Base-by-base conservation (phyloP, 805 yeast genomes). In the Barnettozyma wickerhamii region DNA sequence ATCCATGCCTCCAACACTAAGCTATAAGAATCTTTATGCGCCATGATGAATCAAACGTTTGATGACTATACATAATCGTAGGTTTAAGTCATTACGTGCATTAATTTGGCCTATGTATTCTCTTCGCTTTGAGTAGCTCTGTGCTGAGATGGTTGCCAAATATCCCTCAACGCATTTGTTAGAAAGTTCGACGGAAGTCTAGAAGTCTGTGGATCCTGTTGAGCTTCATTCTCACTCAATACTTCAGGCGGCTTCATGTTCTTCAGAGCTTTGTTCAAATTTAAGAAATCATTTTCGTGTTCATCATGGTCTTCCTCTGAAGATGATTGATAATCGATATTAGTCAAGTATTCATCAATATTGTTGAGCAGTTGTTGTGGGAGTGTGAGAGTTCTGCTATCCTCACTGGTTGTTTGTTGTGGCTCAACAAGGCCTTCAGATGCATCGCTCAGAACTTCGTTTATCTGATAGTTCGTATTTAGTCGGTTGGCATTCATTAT, bases 291-390 rank as follows among this genome's bases (percentile, higher is more conserved):
- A 19, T 43, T 37, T 5, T 48, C 49, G 19, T 55, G 59, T 15
- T 44, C 43, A 6, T 48, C 54, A n/a, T 48, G 52, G 19, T 39
- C 46, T 3, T 50, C 58, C 7, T 46, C 52, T 7, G 38, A 37
- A 9, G 52, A 42, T 2, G 49, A 45, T 13, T 40, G 47, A 15
- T 30, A 33, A 9, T 49, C 48, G 30, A 57, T 43, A 30, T 46
- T 55, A n/a, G 54, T 51, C 7, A 55, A 32, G 33, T 51, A 55
- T 14, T 48, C 51, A 30, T 55, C 60, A 40, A 55, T 47, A 34
- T 57, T 57, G n/a, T 40, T 50, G 43, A 55, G 33, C n/a, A 55
- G 37, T 33, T 56, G 61, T 40, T 52, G 57, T n/a, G 61, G 58
- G 10, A 56, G 40, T 3, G 59, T 55, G 15, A 56, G 36, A 1